These are phyloP conservation scores for Henckelia pumila DNA, from an alignment of 257 asterid species.

Conservation along the genomic window DNA sequence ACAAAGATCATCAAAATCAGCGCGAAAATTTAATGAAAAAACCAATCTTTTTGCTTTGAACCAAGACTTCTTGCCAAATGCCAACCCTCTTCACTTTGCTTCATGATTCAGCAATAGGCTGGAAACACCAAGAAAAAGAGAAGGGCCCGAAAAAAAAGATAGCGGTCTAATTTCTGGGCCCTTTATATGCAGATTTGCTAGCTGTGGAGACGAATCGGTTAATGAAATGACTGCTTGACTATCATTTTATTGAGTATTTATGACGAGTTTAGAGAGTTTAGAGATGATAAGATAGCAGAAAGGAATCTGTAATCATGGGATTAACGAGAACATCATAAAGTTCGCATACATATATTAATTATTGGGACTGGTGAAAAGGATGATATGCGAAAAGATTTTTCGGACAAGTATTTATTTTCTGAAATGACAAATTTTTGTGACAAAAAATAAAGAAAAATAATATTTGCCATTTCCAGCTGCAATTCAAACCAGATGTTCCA, in stretches of 20 bases:
- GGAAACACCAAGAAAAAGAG: conserved; percentile 23
- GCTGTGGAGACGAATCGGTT: conserved; percentile 39
- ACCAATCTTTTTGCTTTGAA: conserved; percentile 20
- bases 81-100: conserved; percentile 44
- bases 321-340: conserved; percentile 22
- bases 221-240: conserved; percentile 32
- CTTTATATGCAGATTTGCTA: conserved; percentile 57
- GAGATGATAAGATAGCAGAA: conserved; percentile 4
- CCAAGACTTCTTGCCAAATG: conserved; percentile 31
- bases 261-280: conserved; percentile 28
- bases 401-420: conserved; percentile 13
- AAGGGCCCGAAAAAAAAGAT: conserved; percentile 22
- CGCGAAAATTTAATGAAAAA: conserved; percentile 22
- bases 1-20: conserved; percentile 30
- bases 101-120: conserved; percentile 37
- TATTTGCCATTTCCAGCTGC: not conserved
- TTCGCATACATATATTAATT: conserved; percentile 18
- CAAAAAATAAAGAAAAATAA: not conserved
- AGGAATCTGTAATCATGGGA: conserved; percentile 31
- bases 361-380: conserved; percentile 21
- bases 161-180: conserved; percentile 47
- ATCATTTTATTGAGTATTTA: conserved; percentile 28
- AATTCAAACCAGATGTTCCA: not conserved
- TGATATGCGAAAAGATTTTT: conserved; percentile 24
- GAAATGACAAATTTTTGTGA: not conserved